These are phyloP conservation scores for Penicillium brasilianum DNA, from an alignment of 2,329 filamentous ascomycete species.

Conservation along the genomic window DNA sequence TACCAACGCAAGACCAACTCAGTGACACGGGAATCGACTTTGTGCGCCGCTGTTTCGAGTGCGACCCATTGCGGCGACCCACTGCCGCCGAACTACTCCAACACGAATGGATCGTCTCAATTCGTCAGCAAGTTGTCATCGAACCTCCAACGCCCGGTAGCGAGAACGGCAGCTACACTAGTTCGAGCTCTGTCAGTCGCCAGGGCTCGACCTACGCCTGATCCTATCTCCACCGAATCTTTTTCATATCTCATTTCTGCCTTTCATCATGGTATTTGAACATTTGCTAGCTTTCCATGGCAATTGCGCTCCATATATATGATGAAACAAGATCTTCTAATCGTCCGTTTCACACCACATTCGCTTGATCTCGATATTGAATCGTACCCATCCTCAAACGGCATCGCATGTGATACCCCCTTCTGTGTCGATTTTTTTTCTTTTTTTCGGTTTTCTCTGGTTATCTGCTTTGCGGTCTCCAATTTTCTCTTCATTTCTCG, in stretches of 20 bases:
- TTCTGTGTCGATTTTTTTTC: conserved; percentile 16
- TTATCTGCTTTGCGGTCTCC: background rate
- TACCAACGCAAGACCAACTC: conserved; percentile 82
- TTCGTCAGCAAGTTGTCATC: conserved; percentile 54
- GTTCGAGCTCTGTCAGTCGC: conserved; percentile 35
- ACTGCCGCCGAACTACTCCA: conserved; percentile 88
- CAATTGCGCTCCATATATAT: conserved; percentile 1
- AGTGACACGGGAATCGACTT: conserved; percentile 87
- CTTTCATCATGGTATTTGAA: conserved; percentile 1
- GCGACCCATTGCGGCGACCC: conserved; percentile 78
- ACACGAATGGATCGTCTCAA: conserved; percentile 80
- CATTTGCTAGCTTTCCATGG: conserved; percentile 1
- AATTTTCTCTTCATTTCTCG: background rate
- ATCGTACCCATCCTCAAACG: conserved; percentile 19
- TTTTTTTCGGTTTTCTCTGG: background rate
- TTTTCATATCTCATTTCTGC: background rate
- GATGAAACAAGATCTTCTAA: conserved; percentile 6
- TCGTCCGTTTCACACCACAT: conserved; percentile 12
- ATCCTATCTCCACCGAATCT: conserved; percentile 9
- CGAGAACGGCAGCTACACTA: conserved; percentile 41
- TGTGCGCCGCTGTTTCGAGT: conserved; percentile 80
- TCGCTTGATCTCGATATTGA: conserved; percentile 30
- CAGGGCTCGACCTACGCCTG: conserved; percentile 37
- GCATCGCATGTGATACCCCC: conserved; percentile 43
- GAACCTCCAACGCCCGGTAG: conserved; percentile 47